Conservation (phyloP, 106 monocot species). For the Hemerocallis citrina region DNA sequence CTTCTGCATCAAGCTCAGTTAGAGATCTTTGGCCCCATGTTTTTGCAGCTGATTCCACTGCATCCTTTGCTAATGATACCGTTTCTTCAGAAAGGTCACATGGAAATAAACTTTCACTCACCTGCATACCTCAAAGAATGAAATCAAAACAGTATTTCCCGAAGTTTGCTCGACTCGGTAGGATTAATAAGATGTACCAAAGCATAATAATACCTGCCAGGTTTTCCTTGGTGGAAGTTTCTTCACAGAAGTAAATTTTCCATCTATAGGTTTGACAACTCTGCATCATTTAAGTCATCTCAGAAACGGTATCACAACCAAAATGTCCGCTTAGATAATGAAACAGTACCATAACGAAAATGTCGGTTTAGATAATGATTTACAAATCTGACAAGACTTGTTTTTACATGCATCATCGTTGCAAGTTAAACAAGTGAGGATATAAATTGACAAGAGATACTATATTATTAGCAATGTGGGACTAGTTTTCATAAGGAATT, state of each 20-base stretch:
- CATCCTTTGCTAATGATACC: conserved; percentile 50
- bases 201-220: conserved; percentile 64
- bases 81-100: conserved; percentile 73
- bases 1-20: conserved; percentile 98
- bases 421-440: neutral
- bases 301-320: conserved; percentile 2
- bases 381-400: conserved; percentile 3
- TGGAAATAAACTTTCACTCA: conserved; percentile 79
- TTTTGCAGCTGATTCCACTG: conserved; percentile 76
- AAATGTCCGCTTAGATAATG: neutral
- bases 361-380: neutral
- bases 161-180: too few species aligned
- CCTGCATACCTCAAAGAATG: conserved; percentile 30
- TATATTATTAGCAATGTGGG: too few species aligned
- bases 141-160: neutral
- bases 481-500: too few species aligned
- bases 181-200: conserved; percentile 1
- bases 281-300: conserved; percentile 35
- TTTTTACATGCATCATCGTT: neutral
- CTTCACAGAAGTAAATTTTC: conserved; percentile 61
- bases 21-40: conserved; percentile 69
- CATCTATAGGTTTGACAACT: conserved; percentile 76
- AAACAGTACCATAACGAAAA: conserved; percentile 4
- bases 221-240: conserved; percentile 65
- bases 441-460: too few species aligned